Evolutionary conservation across 1,139 yeast genomes (phyloP), one percentile per base, ranked within the genome.

Genomic region (Sugiyamaella neomexicana): DNA sequence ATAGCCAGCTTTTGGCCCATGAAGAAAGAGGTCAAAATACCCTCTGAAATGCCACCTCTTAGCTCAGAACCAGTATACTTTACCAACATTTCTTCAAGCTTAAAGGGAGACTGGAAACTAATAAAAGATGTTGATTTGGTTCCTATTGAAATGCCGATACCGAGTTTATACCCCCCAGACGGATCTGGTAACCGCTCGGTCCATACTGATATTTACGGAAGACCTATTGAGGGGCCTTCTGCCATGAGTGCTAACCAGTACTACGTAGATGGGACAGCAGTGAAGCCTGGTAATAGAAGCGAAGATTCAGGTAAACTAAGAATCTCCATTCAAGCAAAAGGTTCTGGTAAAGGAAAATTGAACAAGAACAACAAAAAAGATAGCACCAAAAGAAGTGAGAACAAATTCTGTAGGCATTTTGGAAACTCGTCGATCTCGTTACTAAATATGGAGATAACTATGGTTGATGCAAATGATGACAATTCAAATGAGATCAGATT

Each of bases 401-500:
- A 20, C 31, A 31, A n/a, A 25, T 13, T 10, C 7, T 34, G 42
- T 20, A 27, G 43, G 16, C 25, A 27, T 9, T 34, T 20, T 9
- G 15, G 40, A 10, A 46, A 60, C 38, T 55, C 55, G 41, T 62
- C 65, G 36, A 58, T 65, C 4, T 58, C 67, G 5, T 29, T 64
- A 45, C 38, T 66, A 5, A 55, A 56, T 6, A 57, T 62, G 55
- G 60, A 58, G 7, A 50, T 66, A 38, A 54, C 58, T 16, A 32
- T 65, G 9, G 39, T 44, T 4, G 65, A 65, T 37, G 58, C 50
- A 13, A 50, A 55, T n/a, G 65, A 60, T 13, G 60, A 59, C 15
- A 36, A 48, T 7, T 39, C 53, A 7, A 60, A 65, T 43, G 58
- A 56, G 6, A 47, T 89, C 15, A 75, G 72, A 1, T 68, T 89